phyloP scores from a whole-genome alignment of 768 basidiomycete species.

The Leccinum aurantiacum region DNA sequence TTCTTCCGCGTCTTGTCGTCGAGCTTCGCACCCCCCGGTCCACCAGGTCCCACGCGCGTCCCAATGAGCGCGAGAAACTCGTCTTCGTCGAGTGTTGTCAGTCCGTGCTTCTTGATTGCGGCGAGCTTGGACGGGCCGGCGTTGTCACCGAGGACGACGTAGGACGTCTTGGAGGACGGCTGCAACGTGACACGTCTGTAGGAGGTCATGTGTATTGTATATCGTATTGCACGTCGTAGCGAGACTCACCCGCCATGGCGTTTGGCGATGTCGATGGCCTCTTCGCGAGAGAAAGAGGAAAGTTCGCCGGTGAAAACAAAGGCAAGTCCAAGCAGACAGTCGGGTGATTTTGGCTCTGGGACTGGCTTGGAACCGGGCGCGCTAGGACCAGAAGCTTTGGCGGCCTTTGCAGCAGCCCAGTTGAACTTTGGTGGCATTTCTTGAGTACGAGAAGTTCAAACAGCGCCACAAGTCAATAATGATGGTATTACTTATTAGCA shows the following conservation, averaged over 20 bases:
- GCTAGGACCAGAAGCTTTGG: slow-evolving; percentile 59
- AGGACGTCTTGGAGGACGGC: slow-evolving; percentile 88
- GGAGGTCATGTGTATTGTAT: not conserved
- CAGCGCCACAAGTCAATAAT: not conserved
- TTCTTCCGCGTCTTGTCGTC: slow-evolving; percentile 85
- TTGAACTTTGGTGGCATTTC: slow-evolving; percentile 29
- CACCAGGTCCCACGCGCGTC: slow-evolving; percentile 54
- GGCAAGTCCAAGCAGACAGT: slow-evolving; percentile 81
- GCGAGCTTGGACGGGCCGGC: slow-evolving; percentile 89
- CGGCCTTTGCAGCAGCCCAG: slow-evolving; percentile 57
- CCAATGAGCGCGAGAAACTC: slow-evolving; percentile 82
- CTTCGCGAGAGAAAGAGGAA: slow-evolving; percentile 82
- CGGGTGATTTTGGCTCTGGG: slow-evolving; percentile 71
- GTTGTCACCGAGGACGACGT: slow-evolving; percentile 82
- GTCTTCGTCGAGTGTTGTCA: slow-evolving; percentile 82
- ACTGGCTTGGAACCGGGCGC: slow-evolving; percentile 57
- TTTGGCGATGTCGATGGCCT: slow-evolving; percentile 85
- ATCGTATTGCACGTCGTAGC: not conserved
- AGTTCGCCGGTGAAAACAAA: slow-evolving; percentile 98
- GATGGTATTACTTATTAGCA: too few species aligned
- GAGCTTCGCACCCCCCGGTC: slow-evolving; percentile 38
- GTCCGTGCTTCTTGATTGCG: too few species aligned
- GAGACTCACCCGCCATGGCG: slow-evolving; percentile 82
- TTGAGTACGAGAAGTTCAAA: not conserved
- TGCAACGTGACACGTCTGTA: slow-evolving; percentile 81